Evolutionary conservation across 768 basidiomycete species (phyloP).

Genomic region (Amanita subjunquillea): DNA sequence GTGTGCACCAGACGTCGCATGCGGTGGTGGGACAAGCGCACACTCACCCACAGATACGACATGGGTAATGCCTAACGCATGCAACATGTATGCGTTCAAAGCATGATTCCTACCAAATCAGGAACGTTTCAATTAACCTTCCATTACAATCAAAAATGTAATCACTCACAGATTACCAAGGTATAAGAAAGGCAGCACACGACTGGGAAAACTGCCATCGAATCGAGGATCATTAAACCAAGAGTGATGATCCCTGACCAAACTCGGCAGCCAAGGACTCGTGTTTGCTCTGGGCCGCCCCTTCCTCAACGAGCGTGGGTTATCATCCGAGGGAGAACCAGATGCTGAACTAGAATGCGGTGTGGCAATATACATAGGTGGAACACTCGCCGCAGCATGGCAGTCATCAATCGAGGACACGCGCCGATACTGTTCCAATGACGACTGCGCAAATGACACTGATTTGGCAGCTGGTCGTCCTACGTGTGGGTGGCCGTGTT

Average conservation of each 20-base stretch:
- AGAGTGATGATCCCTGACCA: slow-evolving; percentile 66
- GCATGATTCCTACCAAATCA: slow-evolving; percentile 69
- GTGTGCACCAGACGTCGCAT: slow-evolving; percentile 22
- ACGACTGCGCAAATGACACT: slow-evolving; percentile 32
- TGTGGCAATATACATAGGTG: background rate
- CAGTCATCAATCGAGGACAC: background rate
- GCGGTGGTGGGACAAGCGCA: slow-evolving; percentile 60
- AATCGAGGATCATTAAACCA: slow-evolving; percentile 94
- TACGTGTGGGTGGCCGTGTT: slow-evolving; percentile 6
- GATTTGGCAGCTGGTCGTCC: slow-evolving; percentile 40
- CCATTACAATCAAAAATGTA: slow-evolving; percentile 7
- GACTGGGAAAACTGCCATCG: slow-evolving; percentile 92
- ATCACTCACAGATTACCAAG: slow-evolving; percentile 82
- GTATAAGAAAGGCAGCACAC: slow-evolving; percentile 88
- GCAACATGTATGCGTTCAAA: slow-evolving; percentile 89
- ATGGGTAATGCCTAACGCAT: slow-evolving; percentile 91
- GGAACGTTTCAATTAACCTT: background rate
- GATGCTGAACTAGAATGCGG: background rate
- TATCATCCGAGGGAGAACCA: background rate
- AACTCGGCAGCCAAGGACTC: slow-evolving; percentile 50
- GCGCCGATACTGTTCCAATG: slow-evolving; percentile 7
- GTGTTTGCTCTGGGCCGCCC: slow-evolving; percentile 64
- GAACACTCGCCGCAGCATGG: background rate
- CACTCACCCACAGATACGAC: slow-evolving; percentile 97
- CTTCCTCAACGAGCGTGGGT: slow-evolving; percentile 14